Conservation (phyloP, 2,329 filamentous ascomycete genomes). For the Rosellinia necatrix region DNA sequence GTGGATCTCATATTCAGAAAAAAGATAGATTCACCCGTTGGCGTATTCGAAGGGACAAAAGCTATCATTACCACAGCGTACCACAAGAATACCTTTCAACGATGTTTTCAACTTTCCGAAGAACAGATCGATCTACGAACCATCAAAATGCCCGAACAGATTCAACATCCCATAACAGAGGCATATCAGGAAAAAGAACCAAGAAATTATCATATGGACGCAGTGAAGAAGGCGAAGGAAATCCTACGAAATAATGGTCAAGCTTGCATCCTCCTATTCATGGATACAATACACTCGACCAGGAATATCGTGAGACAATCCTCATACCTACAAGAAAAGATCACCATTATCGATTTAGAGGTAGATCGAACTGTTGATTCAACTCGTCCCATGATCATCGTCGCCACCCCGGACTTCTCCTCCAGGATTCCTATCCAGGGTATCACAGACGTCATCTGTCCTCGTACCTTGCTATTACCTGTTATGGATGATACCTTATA, state of each 20-base stretch:
- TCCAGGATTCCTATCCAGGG: not conserved
- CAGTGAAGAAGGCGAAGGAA: not conserved
- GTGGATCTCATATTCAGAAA: not conserved
- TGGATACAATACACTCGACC: not conserved
- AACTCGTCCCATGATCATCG: not conserved
- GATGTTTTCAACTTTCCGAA: not conserved
- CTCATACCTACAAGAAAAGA: fast-evolving
- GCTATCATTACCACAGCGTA: not conserved
- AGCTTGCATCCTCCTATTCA: not conserved
- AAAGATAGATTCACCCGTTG: not conserved
- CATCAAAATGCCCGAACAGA: no score
- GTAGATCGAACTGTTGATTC: no score
- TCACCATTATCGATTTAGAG: not conserved
- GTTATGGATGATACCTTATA: not conserved
- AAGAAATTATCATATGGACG: not conserved
- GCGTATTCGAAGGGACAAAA: not conserved
- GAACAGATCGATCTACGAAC: not conserved
- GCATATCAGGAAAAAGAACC: no score
- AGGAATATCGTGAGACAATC: not conserved
- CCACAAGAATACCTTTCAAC: not conserved
- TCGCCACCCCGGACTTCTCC: not conserved
- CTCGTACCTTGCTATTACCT: not conserved
- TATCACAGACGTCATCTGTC: constrained; percentile 2
- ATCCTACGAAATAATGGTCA: not conserved
- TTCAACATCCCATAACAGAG: no score